Evolutionary conservation across 306 rosid species (phyloP), one percentile per base, ranked within the genome.

Genomic region (Cicer yamashitae): DNA sequence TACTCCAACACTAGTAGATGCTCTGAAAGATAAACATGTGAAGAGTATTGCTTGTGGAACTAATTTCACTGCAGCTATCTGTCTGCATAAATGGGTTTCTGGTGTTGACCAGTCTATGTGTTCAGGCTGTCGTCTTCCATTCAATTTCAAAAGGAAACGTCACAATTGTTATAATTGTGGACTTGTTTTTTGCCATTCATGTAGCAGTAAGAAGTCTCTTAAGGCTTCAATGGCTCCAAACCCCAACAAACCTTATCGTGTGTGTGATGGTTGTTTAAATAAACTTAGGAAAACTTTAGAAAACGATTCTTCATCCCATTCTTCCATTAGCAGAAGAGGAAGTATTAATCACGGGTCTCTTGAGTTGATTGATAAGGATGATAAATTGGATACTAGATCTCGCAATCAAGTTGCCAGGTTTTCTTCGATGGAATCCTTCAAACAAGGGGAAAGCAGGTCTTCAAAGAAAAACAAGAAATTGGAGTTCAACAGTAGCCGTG

Each of bases 151-250:
- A 84, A 89, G 99, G 81, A 94, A 94, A 74, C 97, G 99, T 20
- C 99, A 94, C 83, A 94, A 94, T 75, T 94, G 99, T 81, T 94
- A 91, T 48, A 91, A 94, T 70, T 94, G 99, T 75, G 99, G 97
- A 78, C 96, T 94, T 84, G 97, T 91, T 82, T 94, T 90, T 79
- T 94, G 99, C 80, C 99, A 94, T 80, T 89, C 99, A 56, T 94
- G 99, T 82, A 94, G 96, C 88, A 89, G 96, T 84, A 94, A 94
- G 87, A 94, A 94, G 84, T 90, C 91, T 80, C 92, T 87, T 40
- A 94, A 92, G 78, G 99, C 97, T 82, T 90, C 99, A 67, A 94
- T 94, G 99, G 97, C 99, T 68, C 99, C 99, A 82, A 94, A 92
- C 79, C 99, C 99, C 75, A 92, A 90, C 89, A 94, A 92, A 85